These are phyloP conservation scores for Hemerocallis citrina DNA, from an alignment of 106 monocot species.

Conservation along the genomic window DNA sequence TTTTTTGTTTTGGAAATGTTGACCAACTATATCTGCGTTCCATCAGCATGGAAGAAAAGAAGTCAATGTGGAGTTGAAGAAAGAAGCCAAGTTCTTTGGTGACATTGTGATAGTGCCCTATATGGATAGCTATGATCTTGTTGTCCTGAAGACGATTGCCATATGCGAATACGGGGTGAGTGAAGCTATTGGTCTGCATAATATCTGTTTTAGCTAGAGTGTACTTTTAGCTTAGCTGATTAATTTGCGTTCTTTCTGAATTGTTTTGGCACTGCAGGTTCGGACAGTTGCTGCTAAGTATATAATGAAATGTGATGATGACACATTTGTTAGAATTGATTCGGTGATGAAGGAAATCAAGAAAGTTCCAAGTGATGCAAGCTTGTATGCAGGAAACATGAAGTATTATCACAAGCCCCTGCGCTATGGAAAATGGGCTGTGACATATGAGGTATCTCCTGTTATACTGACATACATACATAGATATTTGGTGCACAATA, in stretches of 20 bases:
- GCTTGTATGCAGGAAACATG: constrained; percentile 83
- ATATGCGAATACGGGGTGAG: constrained; percentile 95
- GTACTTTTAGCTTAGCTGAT: background rate
- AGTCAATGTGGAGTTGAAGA: constrained; percentile 81
- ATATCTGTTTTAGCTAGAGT: background rate
- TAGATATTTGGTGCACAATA: background rate
- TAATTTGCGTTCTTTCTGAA: background rate
- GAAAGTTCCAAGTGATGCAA: constrained; percentile 47
- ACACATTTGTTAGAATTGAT: constrained; percentile 88
- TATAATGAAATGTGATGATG: constrained; percentile 99
- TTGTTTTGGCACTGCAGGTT: constrained; percentile 24
- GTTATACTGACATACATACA: background rate
- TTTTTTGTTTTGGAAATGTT: background rate
- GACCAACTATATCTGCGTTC: background rate
- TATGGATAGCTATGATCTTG: constrained; percentile 97
- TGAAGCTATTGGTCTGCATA: background rate
- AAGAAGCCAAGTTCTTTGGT: constrained; percentile 91
- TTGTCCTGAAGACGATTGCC: constrained; percentile 93
- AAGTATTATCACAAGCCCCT: constrained; percentile 93
- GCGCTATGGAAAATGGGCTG: constrained; percentile 91
- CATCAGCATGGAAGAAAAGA: constrained; percentile 81
- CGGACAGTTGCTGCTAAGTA: constrained; percentile 60
- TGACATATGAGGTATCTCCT: constrained; percentile 87
- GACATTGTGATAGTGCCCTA: constrained; percentile 94
- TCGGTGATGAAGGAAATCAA: constrained; percentile 72